Percentiles rank a stretch among this genome's conserved stretches.
Conservation (phyloP, 331 rosid genomes). For the Malus hybrid region DNA sequence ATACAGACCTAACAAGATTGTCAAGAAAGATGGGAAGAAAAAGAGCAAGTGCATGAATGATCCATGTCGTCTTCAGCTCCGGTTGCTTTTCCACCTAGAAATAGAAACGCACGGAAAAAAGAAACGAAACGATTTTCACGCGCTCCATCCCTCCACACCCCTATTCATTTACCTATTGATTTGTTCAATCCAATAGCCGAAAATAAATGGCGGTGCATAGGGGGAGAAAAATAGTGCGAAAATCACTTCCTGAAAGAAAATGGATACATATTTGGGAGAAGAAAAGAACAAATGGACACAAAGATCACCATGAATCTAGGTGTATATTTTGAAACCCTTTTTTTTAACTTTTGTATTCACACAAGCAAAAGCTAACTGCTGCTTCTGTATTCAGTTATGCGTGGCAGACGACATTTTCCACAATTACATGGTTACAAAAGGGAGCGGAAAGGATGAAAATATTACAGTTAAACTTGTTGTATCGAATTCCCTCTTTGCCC, state of each 20-base stretch:
- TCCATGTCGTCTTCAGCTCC: too few species aligned
- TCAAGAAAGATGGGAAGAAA: too few species aligned
- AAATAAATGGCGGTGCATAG: too few species aligned
- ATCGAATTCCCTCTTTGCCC: slow-evolving; percentile 22
- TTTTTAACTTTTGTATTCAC: too few species aligned
- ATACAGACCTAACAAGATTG: background rate
- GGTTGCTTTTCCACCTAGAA: background rate
- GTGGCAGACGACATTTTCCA: slow-evolving; percentile 23
- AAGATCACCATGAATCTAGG: background rate
- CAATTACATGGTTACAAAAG: slow-evolving; percentile 12
- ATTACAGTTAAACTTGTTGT: slow-evolving; percentile 29
- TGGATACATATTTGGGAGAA: background rate
- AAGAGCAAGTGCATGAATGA: too few species aligned
- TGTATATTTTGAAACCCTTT: too few species aligned
- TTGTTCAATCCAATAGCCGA: background rate
- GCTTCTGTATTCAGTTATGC: slow-evolving; percentile 12
- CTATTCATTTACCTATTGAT: background rate
- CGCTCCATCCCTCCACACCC: background rate
- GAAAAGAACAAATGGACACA: background rate
- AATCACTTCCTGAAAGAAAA: background rate
- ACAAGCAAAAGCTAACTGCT: background rate
- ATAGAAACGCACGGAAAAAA: too few species aligned
- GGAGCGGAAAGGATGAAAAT: background rate
- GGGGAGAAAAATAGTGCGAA: background rate
- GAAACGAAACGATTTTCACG: background rate